These are phyloP conservation scores for Biancaea sappan DNA, from an alignment of 306 rosid species.

Conservation along the genomic window DNA sequence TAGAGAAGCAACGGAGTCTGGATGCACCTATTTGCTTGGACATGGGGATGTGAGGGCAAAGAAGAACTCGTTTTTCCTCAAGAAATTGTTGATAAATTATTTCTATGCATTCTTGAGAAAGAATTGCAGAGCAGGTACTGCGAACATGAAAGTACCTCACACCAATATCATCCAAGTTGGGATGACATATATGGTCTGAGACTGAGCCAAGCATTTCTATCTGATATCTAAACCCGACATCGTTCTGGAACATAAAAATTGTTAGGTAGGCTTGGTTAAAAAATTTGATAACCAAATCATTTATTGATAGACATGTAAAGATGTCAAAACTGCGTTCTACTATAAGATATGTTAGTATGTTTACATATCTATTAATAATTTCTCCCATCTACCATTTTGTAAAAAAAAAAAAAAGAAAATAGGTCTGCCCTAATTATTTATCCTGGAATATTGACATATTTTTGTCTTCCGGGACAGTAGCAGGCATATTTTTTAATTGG, in stretches of 20 bases:
- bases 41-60: conserved; percentile 92
- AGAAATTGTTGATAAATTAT: conserved; percentile 85
- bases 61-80: conserved; percentile 80
- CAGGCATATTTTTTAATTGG: too few relatives aligned
- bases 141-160: conserved; percentile 87
- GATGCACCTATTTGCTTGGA: conserved; percentile 87
- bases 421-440: background rate
- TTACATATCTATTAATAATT: background rate
- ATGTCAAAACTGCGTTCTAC: background rate
- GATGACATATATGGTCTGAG: conserved; percentile 91
- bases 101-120: conserved; percentile 87
- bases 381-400: too few relatives aligned
- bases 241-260: conserved; percentile 9
- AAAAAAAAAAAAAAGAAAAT: too few relatives aligned
- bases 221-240: conserved; percentile 23
- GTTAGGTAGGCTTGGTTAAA: background rate
- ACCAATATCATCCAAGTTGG: conserved; percentile 88
- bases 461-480: too few relatives aligned
- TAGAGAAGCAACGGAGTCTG: conserved; percentile 86
- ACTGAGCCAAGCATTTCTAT: background rate
- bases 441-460: background rate
- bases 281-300: background rate
- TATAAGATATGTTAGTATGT: too few relatives aligned
- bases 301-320: background rate
- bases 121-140: conserved; percentile 90